Evolutionary conservation across 2,329 filamentous ascomycete species (phyloP).

Genomic region (Nothomitra cinnamomea): DNA sequence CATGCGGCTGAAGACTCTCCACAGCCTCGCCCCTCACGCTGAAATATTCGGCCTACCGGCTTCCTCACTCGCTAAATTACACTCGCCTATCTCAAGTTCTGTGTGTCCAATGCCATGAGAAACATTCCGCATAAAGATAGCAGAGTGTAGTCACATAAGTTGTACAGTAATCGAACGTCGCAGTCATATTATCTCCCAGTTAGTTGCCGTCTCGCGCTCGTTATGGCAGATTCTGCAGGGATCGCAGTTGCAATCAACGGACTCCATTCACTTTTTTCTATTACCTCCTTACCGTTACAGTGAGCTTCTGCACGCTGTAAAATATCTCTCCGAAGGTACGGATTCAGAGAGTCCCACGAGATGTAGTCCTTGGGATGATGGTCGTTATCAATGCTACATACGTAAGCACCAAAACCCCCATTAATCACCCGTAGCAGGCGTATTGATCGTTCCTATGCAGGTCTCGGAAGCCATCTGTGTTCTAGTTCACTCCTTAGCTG

Average conservation of each 20-base stretch:
- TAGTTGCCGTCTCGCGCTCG: too few species aligned
- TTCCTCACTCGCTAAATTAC: too few species aligned
- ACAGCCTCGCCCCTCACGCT: too few species aligned
- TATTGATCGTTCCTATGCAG: conserved; percentile 9
- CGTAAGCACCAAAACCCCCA: conserved; percentile 17
- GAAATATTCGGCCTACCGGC: too few species aligned
- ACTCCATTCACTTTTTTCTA: conserved; percentile 39
- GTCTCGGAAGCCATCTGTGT: conserved; percentile 16
- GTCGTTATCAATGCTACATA: conserved; percentile 22
- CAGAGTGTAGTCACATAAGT: too few species aligned
- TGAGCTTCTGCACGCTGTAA: conserved; percentile 37
- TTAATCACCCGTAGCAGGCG: neutral
- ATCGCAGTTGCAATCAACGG: conserved; percentile 9
- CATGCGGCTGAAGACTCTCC: too few species aligned
- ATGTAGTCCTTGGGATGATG: conserved; percentile 26
- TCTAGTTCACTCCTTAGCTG: conserved; percentile 11
- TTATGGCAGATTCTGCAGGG: neutral
- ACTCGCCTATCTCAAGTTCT: too few species aligned
- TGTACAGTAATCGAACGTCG: neutral
- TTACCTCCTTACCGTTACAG: conserved; percentile 34
- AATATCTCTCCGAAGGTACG: conserved; percentile 24
- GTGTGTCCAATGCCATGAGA: too few species aligned
- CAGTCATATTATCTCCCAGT: too few species aligned
- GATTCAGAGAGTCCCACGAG: conserved; percentile 22
- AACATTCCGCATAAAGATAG: too few species aligned